phyloP scores from a whole-genome alignment of 768 basidiomycete genomes.

The Lepiota brunneoincarnata region DNA sequence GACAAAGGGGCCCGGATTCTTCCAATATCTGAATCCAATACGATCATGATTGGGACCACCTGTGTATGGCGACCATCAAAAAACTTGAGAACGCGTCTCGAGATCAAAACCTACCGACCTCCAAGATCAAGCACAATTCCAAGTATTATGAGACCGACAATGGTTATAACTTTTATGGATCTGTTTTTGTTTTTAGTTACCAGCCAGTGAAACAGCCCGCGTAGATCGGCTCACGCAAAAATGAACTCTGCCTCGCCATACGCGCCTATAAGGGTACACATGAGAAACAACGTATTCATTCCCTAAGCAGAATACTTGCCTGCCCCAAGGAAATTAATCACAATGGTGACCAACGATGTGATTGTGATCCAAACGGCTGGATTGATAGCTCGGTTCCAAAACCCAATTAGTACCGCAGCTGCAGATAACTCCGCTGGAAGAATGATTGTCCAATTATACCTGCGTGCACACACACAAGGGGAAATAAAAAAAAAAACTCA shows the following conservation, averaged over 20 bases:
- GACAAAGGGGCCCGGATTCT: conserved; percentile 83
- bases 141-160: conserved; percentile 68
- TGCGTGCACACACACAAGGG: conserved; percentile 16
- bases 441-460: conserved; percentile 64
- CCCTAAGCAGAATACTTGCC: conserved; percentile 29
- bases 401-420: conserved; percentile 73
- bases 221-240: conserved; percentile 59
- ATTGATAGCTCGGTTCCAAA: conserved; percentile 56
- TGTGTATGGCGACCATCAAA: conserved; percentile 11
- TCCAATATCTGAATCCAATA: conserved; percentile 78
- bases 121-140: conserved; percentile 82
- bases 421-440: conserved; percentile 74
- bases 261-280: conserved; percentile 35
- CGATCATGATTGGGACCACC: conserved; percentile 84
- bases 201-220: neutral
- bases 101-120: conserved; percentile 27
- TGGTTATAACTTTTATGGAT: conserved; percentile 89
- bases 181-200: conserved; percentile 23
- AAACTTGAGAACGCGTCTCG: neutral
- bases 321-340: conserved; percentile 74
- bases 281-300: neutral
- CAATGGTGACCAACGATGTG: conserved; percentile 70
- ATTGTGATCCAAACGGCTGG: conserved; percentile 81
- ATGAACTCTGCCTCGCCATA: conserved; percentile 87
- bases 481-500: conserved; percentile 10